Evolutionary conservation across 148 eudicot genomes (phyloP).

Genomic region (Arbutus unedo): DNA sequence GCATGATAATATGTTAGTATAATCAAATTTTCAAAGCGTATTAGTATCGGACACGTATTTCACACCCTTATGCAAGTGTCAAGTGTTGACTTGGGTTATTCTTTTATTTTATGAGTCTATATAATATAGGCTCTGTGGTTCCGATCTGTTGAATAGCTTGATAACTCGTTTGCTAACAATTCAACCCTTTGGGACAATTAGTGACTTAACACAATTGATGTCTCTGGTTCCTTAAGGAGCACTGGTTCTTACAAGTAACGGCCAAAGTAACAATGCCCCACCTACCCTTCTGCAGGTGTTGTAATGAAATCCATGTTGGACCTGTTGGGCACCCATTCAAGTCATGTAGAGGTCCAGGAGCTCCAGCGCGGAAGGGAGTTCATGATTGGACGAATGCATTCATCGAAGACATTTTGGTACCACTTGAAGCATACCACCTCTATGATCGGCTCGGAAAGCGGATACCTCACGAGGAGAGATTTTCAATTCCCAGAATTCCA

Average conservation of each 20-base stretch:
- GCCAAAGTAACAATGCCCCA: not conserved
- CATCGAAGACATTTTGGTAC: slow-evolving; percentile 69
- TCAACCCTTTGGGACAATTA: too few relatives aligned
- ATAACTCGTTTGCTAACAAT: too few relatives aligned
- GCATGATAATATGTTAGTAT: not conserved
- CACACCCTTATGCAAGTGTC: not conserved
- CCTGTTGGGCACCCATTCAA: slow-evolving; percentile 86
- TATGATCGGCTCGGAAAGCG: slow-evolving; percentile 81
- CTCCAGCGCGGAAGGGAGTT: slow-evolving; percentile 56
- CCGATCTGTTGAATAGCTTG: not conserved
- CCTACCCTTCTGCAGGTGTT: slow-evolving; percentile 53
- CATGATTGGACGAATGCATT: slow-evolving; percentile 79
- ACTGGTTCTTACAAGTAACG: not conserved
- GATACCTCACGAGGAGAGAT: slow-evolving; percentile 78
- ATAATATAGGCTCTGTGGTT: not conserved
- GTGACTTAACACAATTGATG: not conserved
- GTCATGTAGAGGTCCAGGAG: slow-evolving; percentile 71
- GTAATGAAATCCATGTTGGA: slow-evolving; percentile 92
- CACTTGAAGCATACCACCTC: slow-evolving; percentile 76
- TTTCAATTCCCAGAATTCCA: slow-evolving; percentile 78
- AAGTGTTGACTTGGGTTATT: too few relatives aligned
- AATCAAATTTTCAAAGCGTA: not conserved
- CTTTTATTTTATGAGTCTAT: not conserved
- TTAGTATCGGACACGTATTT: not conserved
- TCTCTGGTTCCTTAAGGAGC: not conserved